Evolutionary conservation across 2,329 filamentous ascomycete genomes (phyloP).

Genomic region (Fusarium continuum): DNA sequence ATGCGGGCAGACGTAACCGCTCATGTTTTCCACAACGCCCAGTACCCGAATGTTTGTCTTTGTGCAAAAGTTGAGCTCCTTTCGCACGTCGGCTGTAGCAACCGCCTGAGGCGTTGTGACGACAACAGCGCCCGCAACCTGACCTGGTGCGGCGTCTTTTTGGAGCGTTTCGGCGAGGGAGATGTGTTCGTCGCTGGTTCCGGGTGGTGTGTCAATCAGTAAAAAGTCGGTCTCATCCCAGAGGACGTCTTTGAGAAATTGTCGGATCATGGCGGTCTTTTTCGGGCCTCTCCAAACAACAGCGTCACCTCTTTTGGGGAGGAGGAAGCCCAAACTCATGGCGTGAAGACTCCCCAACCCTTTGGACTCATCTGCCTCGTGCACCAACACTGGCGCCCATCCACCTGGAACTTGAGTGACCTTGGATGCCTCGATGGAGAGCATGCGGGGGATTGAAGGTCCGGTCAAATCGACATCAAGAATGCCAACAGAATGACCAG

Average conservation of each 20-base stretch:
- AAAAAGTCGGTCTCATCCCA: constrained; percentile 92
- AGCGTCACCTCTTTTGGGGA: constrained; percentile 84
- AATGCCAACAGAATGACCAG: constrained; percentile 90
- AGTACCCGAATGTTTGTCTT: constrained; percentile 84
- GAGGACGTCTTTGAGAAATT: constrained; percentile 90
- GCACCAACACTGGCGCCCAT: constrained; percentile 90
- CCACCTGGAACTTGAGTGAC: constrained; percentile 91
- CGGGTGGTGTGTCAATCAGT: constrained; percentile 94
- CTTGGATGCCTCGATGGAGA: constrained; percentile 87
- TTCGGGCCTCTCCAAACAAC: constrained; percentile 98
- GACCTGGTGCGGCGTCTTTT: constrained; percentile 67
- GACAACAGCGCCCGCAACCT: constrained; percentile 87
- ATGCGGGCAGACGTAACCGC: constrained; percentile 83
- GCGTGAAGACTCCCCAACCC: constrained; percentile 75
- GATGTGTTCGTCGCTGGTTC: constrained; percentile 97
- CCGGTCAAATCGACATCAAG: constrained; percentile 97
- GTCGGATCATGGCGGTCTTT: constrained; percentile 98
- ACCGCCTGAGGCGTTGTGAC: constrained; percentile 97
- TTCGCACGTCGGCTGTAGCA: constrained; percentile 90
- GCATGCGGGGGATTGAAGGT: constrained; percentile 94
- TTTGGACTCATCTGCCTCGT: constrained; percentile 63
- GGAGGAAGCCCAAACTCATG: constrained; percentile 93
- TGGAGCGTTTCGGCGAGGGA: constrained; percentile 89
- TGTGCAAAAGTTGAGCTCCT: constrained; percentile 91
- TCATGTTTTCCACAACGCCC: constrained; percentile 98